Evolutionary conservation across 2,329 filamentous ascomycete genomes (phyloP).

Genomic region (Colletotrichum cereale): DNA sequence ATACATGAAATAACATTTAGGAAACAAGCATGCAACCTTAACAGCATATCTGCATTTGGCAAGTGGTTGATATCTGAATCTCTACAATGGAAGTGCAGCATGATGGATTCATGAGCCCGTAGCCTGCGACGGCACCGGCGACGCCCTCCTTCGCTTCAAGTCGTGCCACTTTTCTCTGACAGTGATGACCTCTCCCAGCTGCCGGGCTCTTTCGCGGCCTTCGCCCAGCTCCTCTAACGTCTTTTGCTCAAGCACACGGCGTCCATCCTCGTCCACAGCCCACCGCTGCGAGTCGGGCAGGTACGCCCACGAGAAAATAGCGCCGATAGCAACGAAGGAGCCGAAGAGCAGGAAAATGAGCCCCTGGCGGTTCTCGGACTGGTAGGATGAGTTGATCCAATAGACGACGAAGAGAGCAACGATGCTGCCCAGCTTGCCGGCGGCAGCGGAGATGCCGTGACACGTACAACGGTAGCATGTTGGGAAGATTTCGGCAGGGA

Average conservation of each 20-base stretch:
- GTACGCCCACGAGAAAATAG: constrained; percentile 65
- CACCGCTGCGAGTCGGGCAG: constrained; percentile 61
- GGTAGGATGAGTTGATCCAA: constrained; percentile 61
- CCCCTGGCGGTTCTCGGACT: constrained; percentile 57
- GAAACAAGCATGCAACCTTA: neutral
- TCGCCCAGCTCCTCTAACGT: constrained; percentile 65
- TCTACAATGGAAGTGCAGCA: neutral
- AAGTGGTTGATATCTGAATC: neutral
- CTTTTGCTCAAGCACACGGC: constrained; percentile 57
- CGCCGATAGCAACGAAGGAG: constrained; percentile 61
- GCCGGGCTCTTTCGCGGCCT: constrained; percentile 58
- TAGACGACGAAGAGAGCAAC: constrained; percentile 64
- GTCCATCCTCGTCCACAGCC: constrained; percentile 50
- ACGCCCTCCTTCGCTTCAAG: constrained; percentile 50
- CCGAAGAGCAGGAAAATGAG: constrained; percentile 65
- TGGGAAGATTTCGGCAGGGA: constrained; percentile 74
- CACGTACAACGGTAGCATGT: constrained; percentile 73
- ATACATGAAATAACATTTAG: too few relatives aligned
- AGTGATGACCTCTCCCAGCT: constrained; percentile 59
- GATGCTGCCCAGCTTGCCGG: constrained; percentile 70
- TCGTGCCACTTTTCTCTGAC: constrained; percentile 58
- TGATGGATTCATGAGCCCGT: constrained; percentile 4
- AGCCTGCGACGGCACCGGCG: constrained; percentile 17
- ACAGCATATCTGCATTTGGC: neutral
- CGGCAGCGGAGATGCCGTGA: constrained; percentile 71